A percentile compares a stretch with the other conserved stretches of the same genome.
Conservation (phyloP, 2,329 filamentous ascomycete species). For the Echinosphaeria canescens region DNA sequence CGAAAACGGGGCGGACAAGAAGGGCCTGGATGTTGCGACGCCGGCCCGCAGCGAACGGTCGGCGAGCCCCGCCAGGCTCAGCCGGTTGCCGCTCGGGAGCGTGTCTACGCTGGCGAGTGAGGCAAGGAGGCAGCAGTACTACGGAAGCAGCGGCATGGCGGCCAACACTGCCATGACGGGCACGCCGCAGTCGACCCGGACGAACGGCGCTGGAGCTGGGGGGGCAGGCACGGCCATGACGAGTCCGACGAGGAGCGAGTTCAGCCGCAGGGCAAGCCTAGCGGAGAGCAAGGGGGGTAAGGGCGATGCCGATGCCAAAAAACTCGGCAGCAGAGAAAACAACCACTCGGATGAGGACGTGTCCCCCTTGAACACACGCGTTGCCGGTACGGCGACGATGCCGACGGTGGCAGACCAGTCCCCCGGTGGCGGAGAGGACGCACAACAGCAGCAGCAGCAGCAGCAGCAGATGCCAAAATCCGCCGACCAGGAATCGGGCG, state of each 20-base stretch:
- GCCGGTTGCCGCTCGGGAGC: slow-evolving; percentile 14
- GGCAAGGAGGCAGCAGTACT: slow-evolving; percentile 21
- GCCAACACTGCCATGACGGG: too few relatives aligned
- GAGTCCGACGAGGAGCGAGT: slow-evolving; percentile 18
- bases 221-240: slow-evolving; percentile 3
- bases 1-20: slow-evolving; percentile 13
- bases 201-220: slow-evolving; percentile 6
- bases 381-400: too few relatives aligned
- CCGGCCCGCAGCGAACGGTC: slow-evolving; percentile 28
- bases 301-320: slow-evolving; percentile 6
- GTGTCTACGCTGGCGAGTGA: slow-evolving; percentile 20
- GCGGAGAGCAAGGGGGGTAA: slow-evolving; percentile 2
- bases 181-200: slow-evolving; percentile 9
- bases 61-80: slow-evolving; percentile 26
- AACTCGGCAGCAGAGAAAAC: too few relatives aligned
- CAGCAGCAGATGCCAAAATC: too few relatives aligned
- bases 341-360: too few relatives aligned
- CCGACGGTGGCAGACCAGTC: too few relatives aligned
- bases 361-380: too few relatives aligned
- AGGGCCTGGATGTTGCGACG: slow-evolving; percentile 9
- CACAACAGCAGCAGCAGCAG: too few relatives aligned
- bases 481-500: too few relatives aligned
- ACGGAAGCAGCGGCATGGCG: too few relatives aligned
- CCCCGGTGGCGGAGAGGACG: too few relatives aligned
- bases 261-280: slow-evolving; percentile 3